These are phyloP conservation scores for Lichtheimia ramosa DNA, from an alignment of 371 early-diverging fungal species.

Conservation along the genomic window DNA sequence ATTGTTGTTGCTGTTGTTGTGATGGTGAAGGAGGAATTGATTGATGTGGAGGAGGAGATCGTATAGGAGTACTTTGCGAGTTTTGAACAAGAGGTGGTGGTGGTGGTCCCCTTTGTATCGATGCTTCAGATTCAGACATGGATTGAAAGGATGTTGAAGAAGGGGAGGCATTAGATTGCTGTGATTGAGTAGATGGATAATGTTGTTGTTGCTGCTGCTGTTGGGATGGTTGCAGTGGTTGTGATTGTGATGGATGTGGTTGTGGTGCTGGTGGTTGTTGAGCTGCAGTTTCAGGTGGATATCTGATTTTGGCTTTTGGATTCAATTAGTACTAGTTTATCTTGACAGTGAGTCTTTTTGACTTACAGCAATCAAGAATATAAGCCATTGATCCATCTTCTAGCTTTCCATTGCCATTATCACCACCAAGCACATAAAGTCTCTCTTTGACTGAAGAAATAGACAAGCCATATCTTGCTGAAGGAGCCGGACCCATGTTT, in stretches of 20 bases:
- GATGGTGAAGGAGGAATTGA: conserved; percentile 3
- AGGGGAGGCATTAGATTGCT: conserved; percentile 13
- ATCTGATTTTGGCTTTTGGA: conserved; percentile 63
- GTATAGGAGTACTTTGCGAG: conserved; percentile 19
- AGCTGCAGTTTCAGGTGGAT: conserved; percentile 53
- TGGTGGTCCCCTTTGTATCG: not conserved
- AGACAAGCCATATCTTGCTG: conserved; percentile 63
- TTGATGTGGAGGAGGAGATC: conserved; percentile 16
- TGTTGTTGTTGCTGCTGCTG: conserved; percentile 1
- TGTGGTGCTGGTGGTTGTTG: conserved; percentile 18
- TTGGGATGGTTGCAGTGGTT: conserved; percentile 9
- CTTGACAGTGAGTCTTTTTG: not conserved
- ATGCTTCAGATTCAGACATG: conserved; percentile 1
- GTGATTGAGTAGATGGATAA: conserved; percentile 3
- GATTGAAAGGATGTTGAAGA: conserved; percentile 3
- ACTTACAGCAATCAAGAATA: conserved; percentile 67
- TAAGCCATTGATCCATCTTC: conserved; percentile 56
- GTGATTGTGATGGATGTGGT: conserved; percentile 16
- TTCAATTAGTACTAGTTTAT: not conserved
- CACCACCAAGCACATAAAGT: conserved; percentile 70
- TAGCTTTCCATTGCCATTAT: conserved; percentile 45
- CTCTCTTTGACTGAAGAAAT: conserved; percentile 66
- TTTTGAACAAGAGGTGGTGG: conserved; percentile 11
- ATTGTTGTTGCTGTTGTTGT: conserved; percentile 26
- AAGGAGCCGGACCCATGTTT: conserved; percentile 68